phyloP scores from a whole-genome alignment of 257 asterid species.

The Capsicum rhomboideum region DNA sequence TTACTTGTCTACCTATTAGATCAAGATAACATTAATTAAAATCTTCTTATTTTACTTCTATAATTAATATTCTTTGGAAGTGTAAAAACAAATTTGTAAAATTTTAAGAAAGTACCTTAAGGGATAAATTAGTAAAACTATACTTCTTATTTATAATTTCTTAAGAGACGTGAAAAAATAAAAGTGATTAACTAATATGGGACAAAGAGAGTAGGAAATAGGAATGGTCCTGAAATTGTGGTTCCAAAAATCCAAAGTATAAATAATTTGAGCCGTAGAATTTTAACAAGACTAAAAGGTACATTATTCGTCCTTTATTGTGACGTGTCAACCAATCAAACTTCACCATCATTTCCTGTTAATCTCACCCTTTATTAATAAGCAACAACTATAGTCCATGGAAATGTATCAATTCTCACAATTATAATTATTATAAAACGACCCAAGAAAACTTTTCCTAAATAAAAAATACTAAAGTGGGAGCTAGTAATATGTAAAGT shows the following conservation, averaged over 20 bases:
- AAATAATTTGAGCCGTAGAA: constrained; percentile 31
- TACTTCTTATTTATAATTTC: too few species aligned
- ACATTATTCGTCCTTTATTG: constrained; percentile 31
- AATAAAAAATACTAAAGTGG: not conserved
- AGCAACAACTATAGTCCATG: constrained; percentile 36
- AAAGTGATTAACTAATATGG: too few species aligned
- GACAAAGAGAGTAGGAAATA: too few species aligned
- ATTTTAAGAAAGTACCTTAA: too few species aligned
- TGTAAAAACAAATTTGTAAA: too few species aligned
- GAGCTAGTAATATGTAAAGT: constrained; percentile 5
- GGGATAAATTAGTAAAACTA: too few species aligned
- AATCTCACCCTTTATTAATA: constrained; percentile 24
- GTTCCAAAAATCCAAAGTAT: constrained; percentile 29
- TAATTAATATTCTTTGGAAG: too few species aligned
- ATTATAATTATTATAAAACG: not conserved
- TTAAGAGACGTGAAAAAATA: too few species aligned
- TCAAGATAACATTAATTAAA: too few species aligned
- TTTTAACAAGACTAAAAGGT: constrained; percentile 13
- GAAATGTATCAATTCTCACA: not conserved
- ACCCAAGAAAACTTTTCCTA: not conserved
- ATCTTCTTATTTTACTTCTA: too few species aligned
- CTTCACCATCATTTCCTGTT: constrained; percentile 22
- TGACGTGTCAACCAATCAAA: constrained; percentile 33
- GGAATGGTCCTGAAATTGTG: too few species aligned
- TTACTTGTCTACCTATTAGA: too few species aligned